These are phyloP conservation scores for Poa pratensis DNA, from an alignment of 176 grass and related monocot species.

Conservation along the genomic window DNA sequence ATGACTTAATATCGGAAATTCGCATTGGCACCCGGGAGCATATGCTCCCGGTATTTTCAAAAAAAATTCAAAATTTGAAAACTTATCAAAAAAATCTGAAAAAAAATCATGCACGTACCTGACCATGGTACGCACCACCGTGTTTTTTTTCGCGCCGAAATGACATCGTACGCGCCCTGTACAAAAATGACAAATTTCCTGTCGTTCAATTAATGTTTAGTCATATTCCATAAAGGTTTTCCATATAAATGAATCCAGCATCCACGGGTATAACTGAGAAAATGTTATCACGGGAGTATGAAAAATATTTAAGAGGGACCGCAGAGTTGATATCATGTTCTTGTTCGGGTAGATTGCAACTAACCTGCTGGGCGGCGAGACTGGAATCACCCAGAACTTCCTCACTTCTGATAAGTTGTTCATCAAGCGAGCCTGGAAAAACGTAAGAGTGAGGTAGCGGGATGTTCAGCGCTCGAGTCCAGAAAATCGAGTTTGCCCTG, in stretches of 20 bases:
- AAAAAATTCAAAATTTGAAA: too few species aligned
- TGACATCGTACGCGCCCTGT: too few species aligned
- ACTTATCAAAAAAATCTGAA: too few species aligned
- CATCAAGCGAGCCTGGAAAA: slow-evolving; percentile 53
- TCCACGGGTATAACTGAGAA: not conserved
- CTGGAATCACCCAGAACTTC: slow-evolving; percentile 22
- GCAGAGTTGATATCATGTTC: not conserved
- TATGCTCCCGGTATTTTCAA: too few species aligned
- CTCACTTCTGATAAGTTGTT: slow-evolving; percentile 20
- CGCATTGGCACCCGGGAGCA: too few species aligned
- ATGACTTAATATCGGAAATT: too few species aligned
- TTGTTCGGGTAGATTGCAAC: slow-evolving; percentile 39
- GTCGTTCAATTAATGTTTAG: not conserved
- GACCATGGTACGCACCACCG: too few species aligned
- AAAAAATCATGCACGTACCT: too few species aligned
- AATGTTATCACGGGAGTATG: not conserved
- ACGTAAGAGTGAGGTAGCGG: slow-evolving; percentile 81
- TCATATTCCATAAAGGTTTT: not conserved
- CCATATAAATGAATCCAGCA: not conserved
- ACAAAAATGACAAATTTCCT: too few species aligned
- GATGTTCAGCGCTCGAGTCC: slow-evolving; percentile 90
- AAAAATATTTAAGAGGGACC: slow-evolving; percentile 26
- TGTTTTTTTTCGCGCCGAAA: too few species aligned
- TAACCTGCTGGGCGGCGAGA: slow-evolving; percentile 20
- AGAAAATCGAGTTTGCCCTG: slow-evolving; percentile 98